Percentiles rank a stretch among this genome's conserved stretches.
Evolutionary conservation across 2,329 filamentous ascomycete genomes (phyloP).

Genomic region (Orbilia oligospora): DNA sequence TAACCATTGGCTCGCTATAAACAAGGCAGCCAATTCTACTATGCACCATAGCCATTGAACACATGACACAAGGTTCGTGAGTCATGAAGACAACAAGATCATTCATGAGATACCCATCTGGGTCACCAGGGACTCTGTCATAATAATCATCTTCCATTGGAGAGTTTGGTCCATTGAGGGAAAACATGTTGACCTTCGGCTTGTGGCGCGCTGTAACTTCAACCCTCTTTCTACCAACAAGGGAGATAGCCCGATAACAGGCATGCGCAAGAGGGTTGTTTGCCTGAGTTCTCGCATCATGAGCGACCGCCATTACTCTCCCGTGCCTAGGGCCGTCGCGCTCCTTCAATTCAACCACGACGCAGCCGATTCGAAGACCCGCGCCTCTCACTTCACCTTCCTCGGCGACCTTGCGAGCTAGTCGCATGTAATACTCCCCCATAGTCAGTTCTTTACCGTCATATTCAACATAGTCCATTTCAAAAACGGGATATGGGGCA

Average conservation of each 20-base stretch:
- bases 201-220: slow-evolving; percentile 61
- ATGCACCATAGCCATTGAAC: slow-evolving; percentile 95
- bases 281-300: slow-evolving; percentile 77
- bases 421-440: slow-evolving; percentile 76
- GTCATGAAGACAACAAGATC: slow-evolving; percentile 94
- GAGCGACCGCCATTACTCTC: slow-evolving; percentile 78
- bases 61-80: slow-evolving; percentile 96
- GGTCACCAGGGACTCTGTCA: slow-evolving; percentile 42
- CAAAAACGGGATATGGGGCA: slow-evolving; percentile 29
- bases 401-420: slow-evolving; percentile 76
- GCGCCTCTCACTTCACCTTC: slow-evolving; percentile 73
- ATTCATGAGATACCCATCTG: slow-evolving; percentile 91
- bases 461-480: slow-evolving; percentile 68
- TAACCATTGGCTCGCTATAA: slow-evolving; percentile 84
- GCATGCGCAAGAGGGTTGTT: slow-evolving; percentile 85
- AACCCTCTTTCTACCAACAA: slow-evolving; percentile 76
- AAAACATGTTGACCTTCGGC: slow-evolving; percentile 43
- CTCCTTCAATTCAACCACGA: slow-evolving; percentile 74
- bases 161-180: slow-evolving; percentile 51
- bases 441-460: slow-evolving; percentile 78
- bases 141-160: slow-evolving; percentile 54
- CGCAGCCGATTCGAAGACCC: slow-evolving; percentile 80
- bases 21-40: slow-evolving; percentile 90
- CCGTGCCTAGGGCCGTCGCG: slow-evolving; percentile 64
- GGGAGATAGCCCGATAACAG: slow-evolving; percentile 83